Percentiles rank a stretch among this genome's conserved stretches.
phyloP scores from a whole-genome alignment of 768 basidiomycete species.

The Pisolithus sp. region DNA sequence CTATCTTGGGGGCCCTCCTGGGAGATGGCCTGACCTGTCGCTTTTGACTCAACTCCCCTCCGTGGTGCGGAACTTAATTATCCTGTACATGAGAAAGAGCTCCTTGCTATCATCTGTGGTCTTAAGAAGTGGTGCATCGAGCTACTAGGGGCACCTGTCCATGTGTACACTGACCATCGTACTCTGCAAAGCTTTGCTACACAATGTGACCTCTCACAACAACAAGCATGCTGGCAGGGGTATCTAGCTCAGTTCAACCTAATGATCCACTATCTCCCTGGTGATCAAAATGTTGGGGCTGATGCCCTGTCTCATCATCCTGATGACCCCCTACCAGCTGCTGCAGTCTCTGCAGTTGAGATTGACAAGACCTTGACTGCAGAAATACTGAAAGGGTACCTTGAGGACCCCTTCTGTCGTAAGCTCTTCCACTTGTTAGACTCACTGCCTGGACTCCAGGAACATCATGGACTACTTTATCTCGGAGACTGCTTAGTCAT shows the following conservation, averaged over 20 bases:
- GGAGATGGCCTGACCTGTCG: constrained; percentile 16
- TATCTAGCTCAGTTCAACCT: constrained; percentile 33
- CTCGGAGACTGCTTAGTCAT: constrained; percentile 6
- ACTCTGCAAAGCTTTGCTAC: constrained; percentile 10
- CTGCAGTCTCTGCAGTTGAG: neutral
- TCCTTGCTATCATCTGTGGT: constrained; percentile 26
- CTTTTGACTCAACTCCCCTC: constrained; percentile 19
- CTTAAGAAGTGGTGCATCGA: constrained; percentile 24
- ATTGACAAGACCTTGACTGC: neutral
- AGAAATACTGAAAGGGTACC: constrained; percentile 4
- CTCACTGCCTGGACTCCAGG: neutral
- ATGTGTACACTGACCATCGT: constrained; percentile 26
- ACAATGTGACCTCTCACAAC: neutral
- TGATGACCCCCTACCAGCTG: neutral
- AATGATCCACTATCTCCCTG: constrained; percentile 12
- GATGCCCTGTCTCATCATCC: neutral
- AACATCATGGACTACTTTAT: constrained; percentile 3
- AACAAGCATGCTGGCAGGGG: constrained; percentile 33
- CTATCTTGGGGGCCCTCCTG: constrained; percentile 2
- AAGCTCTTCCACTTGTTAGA: neutral
- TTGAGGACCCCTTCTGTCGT: constrained; percentile 4
- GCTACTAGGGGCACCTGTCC: neutral
- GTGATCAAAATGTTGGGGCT: constrained; percentile 16
- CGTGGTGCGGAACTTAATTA: constrained; percentile 22
- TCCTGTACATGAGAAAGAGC: constrained; percentile 27